Percentiles rank a stretch among this genome's conserved stretches.
phyloP scores from a whole-genome alignment of 805 yeast genomes.

The Zygotorulaspora danielsina region DNA sequence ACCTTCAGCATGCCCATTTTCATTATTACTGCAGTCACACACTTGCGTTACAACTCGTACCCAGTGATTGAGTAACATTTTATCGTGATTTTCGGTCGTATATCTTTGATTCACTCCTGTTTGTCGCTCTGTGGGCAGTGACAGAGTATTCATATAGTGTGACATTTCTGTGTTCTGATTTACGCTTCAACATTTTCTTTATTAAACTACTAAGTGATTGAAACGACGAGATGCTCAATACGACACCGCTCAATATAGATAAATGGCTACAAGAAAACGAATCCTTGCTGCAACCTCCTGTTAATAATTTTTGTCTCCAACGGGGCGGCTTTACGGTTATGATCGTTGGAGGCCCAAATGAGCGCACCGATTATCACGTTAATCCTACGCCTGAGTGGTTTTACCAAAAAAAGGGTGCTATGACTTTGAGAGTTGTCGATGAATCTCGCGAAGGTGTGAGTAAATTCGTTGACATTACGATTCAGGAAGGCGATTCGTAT shows the following conservation, averaged over 20 bases:
- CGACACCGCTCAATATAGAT: conserved; percentile 64
- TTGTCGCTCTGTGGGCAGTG: background rate
- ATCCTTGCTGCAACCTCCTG: conserved; percentile 82
- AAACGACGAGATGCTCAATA: conserved; percentile 19
- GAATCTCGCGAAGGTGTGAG: conserved; percentile 43
- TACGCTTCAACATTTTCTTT: background rate
- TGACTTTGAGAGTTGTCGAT: conserved; percentile 80
- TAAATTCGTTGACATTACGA: conserved; percentile 65
- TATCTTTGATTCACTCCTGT: background rate
- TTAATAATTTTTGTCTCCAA: conserved; percentile 84
- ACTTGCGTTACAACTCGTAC: background rate
- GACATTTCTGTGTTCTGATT: background rate
- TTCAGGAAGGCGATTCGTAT: conserved; percentile 85
- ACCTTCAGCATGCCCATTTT: no score
- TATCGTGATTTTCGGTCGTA: background rate
- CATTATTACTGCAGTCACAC: no score
- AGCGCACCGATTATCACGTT: conserved; percentile 86
- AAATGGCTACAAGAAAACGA: conserved; percentile 78
- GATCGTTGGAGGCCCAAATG: conserved; percentile 96
- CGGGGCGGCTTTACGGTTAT: conserved; percentile 90
- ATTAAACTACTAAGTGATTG: background rate
- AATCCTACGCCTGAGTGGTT: conserved; percentile 95
- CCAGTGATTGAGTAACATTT: background rate
- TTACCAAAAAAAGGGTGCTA: conserved; percentile 78
- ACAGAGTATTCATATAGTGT: background rate